Evolutionary conservation across 345 rosid genomes (phyloP), one percentile per base, ranked within the genome.

Genomic region (Ricinus communis): DNA sequence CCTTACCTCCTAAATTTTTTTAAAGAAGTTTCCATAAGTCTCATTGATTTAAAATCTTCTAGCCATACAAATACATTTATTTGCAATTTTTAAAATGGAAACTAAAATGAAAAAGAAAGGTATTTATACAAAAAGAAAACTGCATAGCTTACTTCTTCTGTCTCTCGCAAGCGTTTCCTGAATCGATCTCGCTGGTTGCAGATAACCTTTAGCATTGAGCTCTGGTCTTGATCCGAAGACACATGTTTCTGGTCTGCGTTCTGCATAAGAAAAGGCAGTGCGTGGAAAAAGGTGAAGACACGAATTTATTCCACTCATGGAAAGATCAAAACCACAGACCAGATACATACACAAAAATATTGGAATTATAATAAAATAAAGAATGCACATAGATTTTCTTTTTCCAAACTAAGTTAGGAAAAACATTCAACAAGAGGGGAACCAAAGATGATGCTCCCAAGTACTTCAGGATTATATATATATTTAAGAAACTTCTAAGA

Each of bases 151-250:
- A 93, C 99, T 93, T 95, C 98, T 86, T 95, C 99, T 28, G 97
- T 87, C 79, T 93, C 98, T 24, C 84, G 87, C 73, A 95, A 78
- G 36, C 97, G 89, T 68, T 86, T 80, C 65, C 98, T 88, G 84
- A 90, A 93, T 66, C 98, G 89, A 74, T 95, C 98, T 68, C 97
- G 88, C 76, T 95, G 96, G 76, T 87, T 92, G 85, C 95, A 90
- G 71, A 93, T 95, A 76, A 95, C 98, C 85, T 95, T 93, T 30
- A 95, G 97, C 98, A 96, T 93, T 71, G 98, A 96, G 80, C 84
- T 89, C 77, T 93, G 98, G 74, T 93, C 99, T 80, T 89, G 97
- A 76, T 95, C 96, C 19, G 90, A 78, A 62, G 90, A 82, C 71
- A 83, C 81, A 62, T 90, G 96, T 65, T 85, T 90, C 57, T 87